Evolutionary conservation across 805 yeast species (phyloP), one percentile per base, ranked within the genome.

Genomic region (Zygosaccharomyces bisporus): DNA sequence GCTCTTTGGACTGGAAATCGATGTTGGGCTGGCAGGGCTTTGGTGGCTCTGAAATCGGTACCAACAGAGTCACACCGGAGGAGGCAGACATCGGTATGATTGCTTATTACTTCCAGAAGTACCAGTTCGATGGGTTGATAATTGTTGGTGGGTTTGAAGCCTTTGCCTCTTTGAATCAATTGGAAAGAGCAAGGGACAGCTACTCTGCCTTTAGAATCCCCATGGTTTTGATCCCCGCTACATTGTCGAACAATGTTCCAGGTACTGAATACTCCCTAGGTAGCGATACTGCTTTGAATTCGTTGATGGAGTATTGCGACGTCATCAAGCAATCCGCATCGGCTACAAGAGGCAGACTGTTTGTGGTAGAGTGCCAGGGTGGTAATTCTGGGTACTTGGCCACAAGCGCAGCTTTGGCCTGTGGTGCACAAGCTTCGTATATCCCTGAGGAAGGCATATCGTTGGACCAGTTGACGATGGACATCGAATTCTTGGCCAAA

Each of bases 131-230:
- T 54, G 95, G 93, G 21, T 71, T 85, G 58, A 69, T 85, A 39
- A 68, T 85, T 17, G 81, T 84, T 53, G 95, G 95, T 59, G 95
- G 95, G 1, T 85, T 85, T 61, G 95, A 85, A 67, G 86, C 86
- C 4, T 83, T 83, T 55, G 73, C 75, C n/a, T 77, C 91, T 6
- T 71, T 85, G 56, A 75, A 82, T 57, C 80, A 83, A 67, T 71
- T 85, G 56, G 79, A 80, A 53, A 67, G 66, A 41, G 81, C 83
- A 18, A 74, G 86, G 61, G 55, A 64, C 14, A 73, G 72, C 55
- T 85, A 79, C 61, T 87, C 90, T 16, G 76, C 81, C 6, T 84
- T 85, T 69, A 73, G 80, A 53, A 83, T 85, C 45, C 95, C 95
- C 53, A 79, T 82, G 81, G 80, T 82, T 44, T 76, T 80, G 47